These are phyloP conservation scores for Chlamydomonas sphaeroides DNA, from an alignment of 139 green algal species.

Conservation along the genomic window DNA sequence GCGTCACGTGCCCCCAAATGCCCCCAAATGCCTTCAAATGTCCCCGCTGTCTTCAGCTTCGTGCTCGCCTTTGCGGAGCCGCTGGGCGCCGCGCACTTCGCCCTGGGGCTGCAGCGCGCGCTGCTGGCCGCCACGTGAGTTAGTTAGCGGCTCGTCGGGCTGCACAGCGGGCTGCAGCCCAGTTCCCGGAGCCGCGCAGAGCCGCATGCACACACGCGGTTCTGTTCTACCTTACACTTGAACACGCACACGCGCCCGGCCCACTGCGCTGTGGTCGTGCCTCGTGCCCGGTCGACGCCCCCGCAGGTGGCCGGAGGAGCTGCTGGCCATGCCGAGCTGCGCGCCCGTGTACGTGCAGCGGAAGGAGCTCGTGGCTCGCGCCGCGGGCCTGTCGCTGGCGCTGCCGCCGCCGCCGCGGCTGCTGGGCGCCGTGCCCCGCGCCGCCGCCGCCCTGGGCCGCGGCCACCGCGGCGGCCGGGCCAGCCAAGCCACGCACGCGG, in stretches of 20 bases:
- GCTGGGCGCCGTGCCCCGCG: not conserved
- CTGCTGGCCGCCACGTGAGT: slow-evolving; percentile 7
- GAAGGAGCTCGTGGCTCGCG: not conserved
- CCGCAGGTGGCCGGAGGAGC: not conserved
- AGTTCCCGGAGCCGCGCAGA: too few relatives aligned
- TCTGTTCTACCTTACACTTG: too few relatives aligned
- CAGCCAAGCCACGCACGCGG: too few relatives aligned
- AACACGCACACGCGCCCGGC: too few relatives aligned
- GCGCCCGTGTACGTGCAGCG: slow-evolving; percentile 6
- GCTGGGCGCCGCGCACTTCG: not conserved
- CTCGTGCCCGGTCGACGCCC: too few relatives aligned
- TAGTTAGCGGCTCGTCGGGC: too few relatives aligned
- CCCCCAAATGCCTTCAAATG: too few relatives aligned
- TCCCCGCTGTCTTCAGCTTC: too few relatives aligned
- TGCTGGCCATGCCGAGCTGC: slow-evolving; percentile 10
- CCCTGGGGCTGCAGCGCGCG: not conserved
- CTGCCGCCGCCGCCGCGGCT: not conserved
- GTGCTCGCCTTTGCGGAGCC: not conserved
- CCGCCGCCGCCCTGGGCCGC: not conserved
- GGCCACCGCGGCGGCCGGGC: not conserved
- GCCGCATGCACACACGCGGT: too few relatives aligned
- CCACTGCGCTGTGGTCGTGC: too few relatives aligned
- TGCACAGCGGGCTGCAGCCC: too few relatives aligned
- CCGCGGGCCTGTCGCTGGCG: not conserved
- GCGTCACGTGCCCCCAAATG: too few relatives aligned